Percentiles rank a stretch among this genome's conserved stretches.
phyloP scores from a whole-genome alignment of 75 land plant species.

The Chamaecyparis obtusa region DNA sequence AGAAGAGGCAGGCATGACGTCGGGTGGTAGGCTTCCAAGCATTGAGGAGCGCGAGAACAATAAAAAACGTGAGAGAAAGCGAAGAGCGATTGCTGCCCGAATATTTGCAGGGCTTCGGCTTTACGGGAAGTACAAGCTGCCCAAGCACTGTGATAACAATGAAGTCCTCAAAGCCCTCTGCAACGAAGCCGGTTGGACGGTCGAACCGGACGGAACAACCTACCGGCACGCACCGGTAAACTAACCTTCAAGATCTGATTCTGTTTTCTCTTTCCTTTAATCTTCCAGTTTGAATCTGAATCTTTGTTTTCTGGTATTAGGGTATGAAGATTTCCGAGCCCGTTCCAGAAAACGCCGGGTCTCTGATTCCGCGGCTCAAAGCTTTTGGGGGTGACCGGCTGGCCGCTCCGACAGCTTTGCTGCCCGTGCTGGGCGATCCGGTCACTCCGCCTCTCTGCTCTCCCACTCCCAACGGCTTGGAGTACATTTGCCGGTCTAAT shows the following conservation, averaged over 20 bases:
- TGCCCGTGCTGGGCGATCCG: constrained; percentile 48
- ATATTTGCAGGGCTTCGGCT: constrained; percentile 41
- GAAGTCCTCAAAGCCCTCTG: constrained; percentile 17
- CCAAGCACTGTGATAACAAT: constrained; percentile 45
- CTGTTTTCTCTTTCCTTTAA: no score
- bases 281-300: no score
- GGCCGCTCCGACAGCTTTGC: no score
- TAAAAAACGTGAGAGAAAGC: constrained; percentile 30
- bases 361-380: constrained; percentile 42
- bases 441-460: constrained; percentile 81
- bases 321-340: no score
- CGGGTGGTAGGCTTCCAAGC: no score
- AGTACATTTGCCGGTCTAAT: no score
- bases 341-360: neutral
- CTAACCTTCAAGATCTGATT: no score
- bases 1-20: no score
- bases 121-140: constrained; percentile 47
- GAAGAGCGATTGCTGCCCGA: constrained; percentile 37
- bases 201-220: constrained; percentile 32
- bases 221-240: neutral
- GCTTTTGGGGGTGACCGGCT: constrained; percentile 11
- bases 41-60: constrained; percentile 30
- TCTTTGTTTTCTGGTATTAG: no score
- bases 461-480: constrained; percentile 43
- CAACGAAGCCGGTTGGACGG: constrained; percentile 25